These are phyloP conservation scores for Sporothrix schenckii DNA, from an alignment of 2,329 filamentous ascomycete species.

Conservation along the genomic window DNA sequence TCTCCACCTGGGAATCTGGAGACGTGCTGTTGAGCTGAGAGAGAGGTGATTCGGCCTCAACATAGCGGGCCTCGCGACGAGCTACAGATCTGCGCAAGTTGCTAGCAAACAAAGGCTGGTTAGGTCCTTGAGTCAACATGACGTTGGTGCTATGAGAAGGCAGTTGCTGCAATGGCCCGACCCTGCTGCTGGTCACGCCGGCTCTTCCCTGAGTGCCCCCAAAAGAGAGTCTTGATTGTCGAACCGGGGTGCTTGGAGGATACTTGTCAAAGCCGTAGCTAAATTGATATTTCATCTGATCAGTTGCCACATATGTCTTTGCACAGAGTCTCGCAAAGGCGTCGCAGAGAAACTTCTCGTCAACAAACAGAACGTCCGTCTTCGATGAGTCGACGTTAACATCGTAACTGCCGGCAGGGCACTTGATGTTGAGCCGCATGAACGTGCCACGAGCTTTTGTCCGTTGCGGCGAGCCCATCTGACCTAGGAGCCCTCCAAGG, in stretches of 20 bases:
- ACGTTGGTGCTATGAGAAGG: background rate
- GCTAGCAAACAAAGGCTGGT: background rate
- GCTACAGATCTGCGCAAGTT: background rate
- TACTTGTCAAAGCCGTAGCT: background rate
- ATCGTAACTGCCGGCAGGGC: constrained; percentile 67
- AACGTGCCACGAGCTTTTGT: constrained; percentile 57
- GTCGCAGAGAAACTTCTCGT: constrained; percentile 53
- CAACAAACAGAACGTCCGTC: constrained; percentile 68
- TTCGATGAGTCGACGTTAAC: constrained; percentile 72
- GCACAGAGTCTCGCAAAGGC: constrained; percentile 52
- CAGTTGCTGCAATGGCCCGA: background rate
- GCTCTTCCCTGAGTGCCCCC: background rate
- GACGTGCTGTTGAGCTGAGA: constrained; percentile 12
- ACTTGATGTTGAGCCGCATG: constrained; percentile 65
- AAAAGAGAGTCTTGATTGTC: background rate
- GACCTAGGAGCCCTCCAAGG: constrained; percentile 45
- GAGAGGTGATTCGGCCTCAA: background rate
- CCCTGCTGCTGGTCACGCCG: background rate
- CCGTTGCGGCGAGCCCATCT: background rate
- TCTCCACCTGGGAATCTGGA: background rate
- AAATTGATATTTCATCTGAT: background rate
- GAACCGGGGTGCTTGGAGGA: constrained; percentile 18
- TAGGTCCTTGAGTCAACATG: background rate
- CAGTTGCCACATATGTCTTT: background rate
- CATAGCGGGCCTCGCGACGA: no score